A percentile compares a stretch with the other conserved stretches of the same genome.
Conservation (phyloP, 805 yeast genomes). For the Millerozyma acaciae region DNA sequence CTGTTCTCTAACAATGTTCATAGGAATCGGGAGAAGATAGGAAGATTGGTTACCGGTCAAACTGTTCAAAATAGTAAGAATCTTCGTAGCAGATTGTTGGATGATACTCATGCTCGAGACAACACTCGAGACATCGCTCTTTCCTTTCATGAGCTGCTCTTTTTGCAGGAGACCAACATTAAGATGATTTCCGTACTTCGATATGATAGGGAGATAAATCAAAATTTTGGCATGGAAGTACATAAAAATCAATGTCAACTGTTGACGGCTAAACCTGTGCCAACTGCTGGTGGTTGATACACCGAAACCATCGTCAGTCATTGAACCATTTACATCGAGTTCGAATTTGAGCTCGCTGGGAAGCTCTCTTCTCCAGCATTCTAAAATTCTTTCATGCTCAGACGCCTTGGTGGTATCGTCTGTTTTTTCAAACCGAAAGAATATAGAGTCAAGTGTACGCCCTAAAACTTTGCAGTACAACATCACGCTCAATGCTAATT, state of each 20-base stretch:
- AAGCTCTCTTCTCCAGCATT: constrained; percentile 72
- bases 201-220: constrained; percentile 39
- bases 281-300: constrained; percentile 15
- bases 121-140: constrained; percentile 22
- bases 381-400: constrained; percentile 60
- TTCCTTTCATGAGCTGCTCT: constrained; percentile 37
- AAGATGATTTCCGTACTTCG: constrained; percentile 39
- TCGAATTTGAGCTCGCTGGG: constrained; percentile 61
- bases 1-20: constrained; percentile 58
- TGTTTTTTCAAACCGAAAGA: constrained; percentile 48
- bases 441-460: constrained; percentile 64
- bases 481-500: constrained; percentile 60
- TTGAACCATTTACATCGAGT: constrained; percentile 54
- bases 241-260: constrained; percentile 47
- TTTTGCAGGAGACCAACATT: constrained; percentile 40
- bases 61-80: constrained; percentile 48
- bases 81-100: constrained; percentile 65
- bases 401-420: constrained; percentile 26
- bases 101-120: constrained; percentile 60
- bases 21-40: constrained; percentile 58
- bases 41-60: constrained; percentile 34
- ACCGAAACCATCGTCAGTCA: constrained; percentile 23
- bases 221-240: constrained; percentile 42
- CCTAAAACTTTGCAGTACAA: constrained; percentile 72
- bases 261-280: constrained; percentile 38